These are phyloP conservation scores for Ramaria sp. DNA, from an alignment of 768 basidiomycete genomes.

Conservation along the genomic window DNA sequence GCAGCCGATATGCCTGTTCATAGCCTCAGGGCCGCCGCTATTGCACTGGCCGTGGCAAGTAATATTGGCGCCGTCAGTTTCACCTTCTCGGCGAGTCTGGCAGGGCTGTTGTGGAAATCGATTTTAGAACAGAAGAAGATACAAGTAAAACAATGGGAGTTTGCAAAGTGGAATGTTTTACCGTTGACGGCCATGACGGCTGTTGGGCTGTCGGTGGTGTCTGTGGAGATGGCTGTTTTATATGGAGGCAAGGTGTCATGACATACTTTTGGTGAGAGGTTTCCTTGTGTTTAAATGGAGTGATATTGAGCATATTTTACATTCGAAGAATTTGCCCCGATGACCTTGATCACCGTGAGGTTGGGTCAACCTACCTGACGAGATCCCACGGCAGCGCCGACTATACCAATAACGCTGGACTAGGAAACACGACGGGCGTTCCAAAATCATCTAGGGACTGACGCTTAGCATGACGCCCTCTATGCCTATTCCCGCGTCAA, in stretches of 20 bases:
- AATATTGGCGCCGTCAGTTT: conserved; percentile 89
- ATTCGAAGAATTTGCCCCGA: too few species aligned
- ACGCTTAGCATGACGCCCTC: too few species aligned
- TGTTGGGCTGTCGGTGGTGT: conserved; percentile 59
- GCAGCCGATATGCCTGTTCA: conserved; percentile 21
- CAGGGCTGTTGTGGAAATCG: conserved; percentile 73
- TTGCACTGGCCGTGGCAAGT: conserved; percentile 65
- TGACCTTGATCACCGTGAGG: too few species aligned
- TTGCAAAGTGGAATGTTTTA: conserved; percentile 62
- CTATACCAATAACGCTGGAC: too few species aligned
- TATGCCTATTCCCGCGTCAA: too few species aligned
- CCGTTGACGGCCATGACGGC: conserved; percentile 57
- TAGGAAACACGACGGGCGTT: too few species aligned
- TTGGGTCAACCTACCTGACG: too few species aligned
- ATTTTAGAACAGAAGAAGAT: conserved; percentile 71
- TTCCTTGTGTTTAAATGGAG: too few species aligned
- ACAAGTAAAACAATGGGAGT: conserved; percentile 44
- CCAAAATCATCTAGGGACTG: too few species aligned
- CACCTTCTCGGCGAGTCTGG: conserved; percentile 81
- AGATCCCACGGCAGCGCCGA: too few species aligned
- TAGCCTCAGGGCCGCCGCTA: conserved; percentile 44
- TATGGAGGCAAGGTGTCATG: conserved; percentile 16
- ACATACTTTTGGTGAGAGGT: not conserved
- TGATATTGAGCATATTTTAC: too few species aligned
- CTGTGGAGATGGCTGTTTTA: conserved; percentile 62